phyloP scores from a whole-genome alignment of 2,329 filamentous ascomycete genomes.

The Diaporthe australafricana region DNA sequence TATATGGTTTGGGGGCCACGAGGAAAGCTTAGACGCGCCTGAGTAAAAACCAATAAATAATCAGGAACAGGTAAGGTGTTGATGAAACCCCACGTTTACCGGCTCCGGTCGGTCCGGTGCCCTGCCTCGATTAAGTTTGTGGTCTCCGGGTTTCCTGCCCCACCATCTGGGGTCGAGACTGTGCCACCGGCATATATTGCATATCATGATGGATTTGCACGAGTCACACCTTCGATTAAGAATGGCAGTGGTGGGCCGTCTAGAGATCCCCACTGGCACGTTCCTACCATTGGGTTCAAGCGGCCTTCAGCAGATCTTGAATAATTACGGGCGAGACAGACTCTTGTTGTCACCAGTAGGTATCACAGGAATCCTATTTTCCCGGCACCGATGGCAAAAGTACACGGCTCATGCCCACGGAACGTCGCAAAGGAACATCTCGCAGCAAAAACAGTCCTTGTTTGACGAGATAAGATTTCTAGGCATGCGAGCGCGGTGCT shows the following conservation, averaged over 20 bases:
- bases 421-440: neutral
- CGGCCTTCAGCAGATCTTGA: too few relatives aligned
- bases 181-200: neutral
- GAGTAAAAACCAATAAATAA: neutral
- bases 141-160: neutral
- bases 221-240: neutral
- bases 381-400: too few relatives aligned
- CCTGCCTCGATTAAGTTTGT: neutral
- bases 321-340: too few relatives aligned
- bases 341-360: too few relatives aligned
- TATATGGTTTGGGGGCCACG: neutral
- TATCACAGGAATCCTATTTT: too few relatives aligned
- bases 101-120: constrained; percentile 20
- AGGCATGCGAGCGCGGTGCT: neutral
- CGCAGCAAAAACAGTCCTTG: neutral
- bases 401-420: neutral
- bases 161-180: neutral
- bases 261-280: too few relatives aligned
- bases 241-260: too few relatives aligned
- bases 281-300: too few relatives aligned
- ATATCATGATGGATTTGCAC: neutral
- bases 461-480: neutral
- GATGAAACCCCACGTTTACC: neutral
- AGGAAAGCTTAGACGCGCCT: neutral
- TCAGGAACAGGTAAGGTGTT: neutral